phyloP scores from a whole-genome alignment of 2,329 filamentous ascomycete genomes.

The Cordyceps fumosorosea region DNA sequence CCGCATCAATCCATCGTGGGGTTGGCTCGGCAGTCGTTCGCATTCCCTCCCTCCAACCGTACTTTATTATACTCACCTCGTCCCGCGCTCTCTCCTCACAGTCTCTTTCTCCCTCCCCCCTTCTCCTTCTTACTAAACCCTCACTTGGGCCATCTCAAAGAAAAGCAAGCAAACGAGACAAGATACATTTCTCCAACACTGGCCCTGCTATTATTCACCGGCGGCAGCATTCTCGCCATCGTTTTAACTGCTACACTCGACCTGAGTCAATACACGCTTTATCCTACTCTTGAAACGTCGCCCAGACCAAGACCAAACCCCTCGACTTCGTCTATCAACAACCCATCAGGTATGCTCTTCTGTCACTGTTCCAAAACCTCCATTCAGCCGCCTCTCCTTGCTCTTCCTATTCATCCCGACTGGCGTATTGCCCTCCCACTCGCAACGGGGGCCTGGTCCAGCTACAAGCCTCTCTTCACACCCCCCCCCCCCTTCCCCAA shows the following conservation, averaged over 20 bases:
- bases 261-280: neutral
- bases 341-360: neutral
- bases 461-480: neutral
- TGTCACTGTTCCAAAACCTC: conserved; percentile 2
- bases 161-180: neutral
- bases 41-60: neutral
- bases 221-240: neutral
- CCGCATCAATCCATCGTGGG: neutral
- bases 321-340: neutral
- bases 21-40: neutral
- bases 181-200: neutral
- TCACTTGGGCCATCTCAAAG: neutral
- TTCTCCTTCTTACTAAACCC: neutral
- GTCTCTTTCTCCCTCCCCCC: neutral
- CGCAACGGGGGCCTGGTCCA: neutral
- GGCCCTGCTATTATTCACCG: conserved; percentile 3
- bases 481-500: neutral
- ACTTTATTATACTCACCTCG: neutral
- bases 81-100: neutral
- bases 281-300: neutral
- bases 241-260: conserved; percentile 7
- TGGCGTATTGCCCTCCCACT: conserved; percentile 1
- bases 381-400: neutral
- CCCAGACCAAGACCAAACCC: neutral
- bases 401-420: conserved; percentile 5